A percentile compares a stretch with the other conserved stretches of the same genome.
These are phyloP conservation scores for Suillus placidus DNA, from an alignment of 768 basidiomycete species.

Conservation along the genomic window DNA sequence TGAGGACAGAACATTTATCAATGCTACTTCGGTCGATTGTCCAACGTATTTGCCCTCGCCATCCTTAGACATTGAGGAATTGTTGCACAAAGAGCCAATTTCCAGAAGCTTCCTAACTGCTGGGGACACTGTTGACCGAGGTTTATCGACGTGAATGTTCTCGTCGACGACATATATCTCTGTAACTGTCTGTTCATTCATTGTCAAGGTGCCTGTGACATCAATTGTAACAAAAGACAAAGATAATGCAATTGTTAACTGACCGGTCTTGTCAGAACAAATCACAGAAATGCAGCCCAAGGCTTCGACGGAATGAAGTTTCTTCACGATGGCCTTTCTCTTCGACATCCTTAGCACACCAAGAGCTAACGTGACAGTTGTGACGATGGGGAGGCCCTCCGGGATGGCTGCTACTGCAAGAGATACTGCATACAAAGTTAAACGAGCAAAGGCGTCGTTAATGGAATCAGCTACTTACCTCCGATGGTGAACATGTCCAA, in stretches of 20 bases:
- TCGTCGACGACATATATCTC: slow-evolving; percentile 91
- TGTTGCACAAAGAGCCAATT: slow-evolving; percentile 90
- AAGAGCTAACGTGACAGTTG: slow-evolving; percentile 93
- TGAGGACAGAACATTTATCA: slow-evolving; percentile 74
- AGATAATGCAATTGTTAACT: slow-evolving; percentile 15
- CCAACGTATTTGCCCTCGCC: slow-evolving; percentile 78
- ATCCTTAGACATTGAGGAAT: slow-evolving; percentile 64
- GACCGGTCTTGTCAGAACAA: slow-evolving; percentile 96
- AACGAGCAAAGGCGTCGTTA: background rate
- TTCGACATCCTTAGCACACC: slow-evolving; percentile 94
- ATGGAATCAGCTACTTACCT: slow-evolving; percentile 70
- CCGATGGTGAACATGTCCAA: slow-evolving; percentile 99
- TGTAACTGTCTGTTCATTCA: slow-evolving; percentile 94
- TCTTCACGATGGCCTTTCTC: slow-evolving; percentile 96
- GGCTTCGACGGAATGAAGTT: slow-evolving; percentile 92
- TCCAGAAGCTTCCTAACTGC: slow-evolving; percentile 77
- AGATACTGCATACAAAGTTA: slow-evolving; percentile 62
- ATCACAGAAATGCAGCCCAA: slow-evolving; percentile 96
- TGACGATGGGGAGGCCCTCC: slow-evolving; percentile 95
- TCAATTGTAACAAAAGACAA: background rate
- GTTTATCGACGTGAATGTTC: slow-evolving; percentile 57
- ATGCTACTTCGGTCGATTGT: slow-evolving; percentile 91
- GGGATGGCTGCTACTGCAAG: slow-evolving; percentile 98
- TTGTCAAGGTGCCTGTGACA: slow-evolving; percentile 78
- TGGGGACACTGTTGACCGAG: slow-evolving; percentile 52